These are phyloP conservation scores for Spinacia oleracea DNA, from an alignment of 179 eudicot genomes.

Conservation along the genomic window DNA sequence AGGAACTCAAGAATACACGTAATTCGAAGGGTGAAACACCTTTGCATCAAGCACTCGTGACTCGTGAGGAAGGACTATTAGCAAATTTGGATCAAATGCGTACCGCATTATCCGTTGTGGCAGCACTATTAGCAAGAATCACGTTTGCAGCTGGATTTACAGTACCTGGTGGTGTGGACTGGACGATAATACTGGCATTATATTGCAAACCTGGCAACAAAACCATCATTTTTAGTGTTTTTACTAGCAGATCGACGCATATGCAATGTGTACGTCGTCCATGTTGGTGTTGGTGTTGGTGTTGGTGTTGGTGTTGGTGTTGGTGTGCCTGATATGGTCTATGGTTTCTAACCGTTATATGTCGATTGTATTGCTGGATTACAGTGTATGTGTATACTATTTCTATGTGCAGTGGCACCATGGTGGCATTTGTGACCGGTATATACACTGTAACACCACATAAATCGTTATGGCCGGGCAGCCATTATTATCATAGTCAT, in stretches of 20 bases:
- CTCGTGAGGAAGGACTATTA: neutral
- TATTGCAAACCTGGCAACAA: neutral
- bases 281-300: neutral
- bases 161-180: neutral
- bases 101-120: neutral
- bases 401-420: neutral
- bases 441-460: too few species aligned
- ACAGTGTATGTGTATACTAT: neutral
- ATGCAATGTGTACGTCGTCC: neutral
- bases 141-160: neutral
- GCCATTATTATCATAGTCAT: neutral
- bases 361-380: neutral
- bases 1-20: neutral
- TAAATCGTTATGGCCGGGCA: conserved; percentile 6
- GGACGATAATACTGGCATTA: neutral
- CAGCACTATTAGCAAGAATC: neutral
- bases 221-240: neutral
- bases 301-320: neutral
- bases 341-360: neutral
- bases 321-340: neutral
- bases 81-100: neutral
- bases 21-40: conserved; percentile 8
- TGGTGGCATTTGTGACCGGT: neutral
- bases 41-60: conserved; percentile 15
- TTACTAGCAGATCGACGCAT: neutral